Base-by-base conservation (phyloP, 805 yeast genomes). In the Ogataea nakhonphanomensis region DNA sequence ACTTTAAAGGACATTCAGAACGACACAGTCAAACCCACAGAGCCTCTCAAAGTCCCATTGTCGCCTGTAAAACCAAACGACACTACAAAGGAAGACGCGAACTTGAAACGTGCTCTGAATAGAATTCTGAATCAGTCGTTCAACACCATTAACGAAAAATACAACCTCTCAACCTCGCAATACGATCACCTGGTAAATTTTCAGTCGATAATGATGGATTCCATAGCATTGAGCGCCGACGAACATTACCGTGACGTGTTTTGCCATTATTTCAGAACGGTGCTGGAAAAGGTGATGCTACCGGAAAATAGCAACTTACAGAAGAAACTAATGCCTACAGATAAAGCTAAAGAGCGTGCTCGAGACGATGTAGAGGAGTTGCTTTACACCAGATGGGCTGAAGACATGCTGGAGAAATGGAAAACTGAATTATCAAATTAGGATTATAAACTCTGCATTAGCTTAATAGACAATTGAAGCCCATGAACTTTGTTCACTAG, bases 131-230 rank as follows among this genome's bases (percentile, higher is more conserved):
- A 69, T 38, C 73, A 68, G 43, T 64, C 71, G 1, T 68, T 71
- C 46, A 61, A 59, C 41, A 69, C 70, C 50, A 68, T 76, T 44
- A 64, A 69, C 43, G 56, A 69, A 38, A 72, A 70, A 53, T 71
- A 73, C 57, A 77, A 69, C 53, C 65, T 76, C 54, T 69, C 78
- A 43, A 75, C 80, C 12, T 64, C 73, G 44, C 77, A 76, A 54
- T 75, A 76, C 54, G 80, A 70, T 39, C 50, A 50, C 25, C 44
- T 72, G 25, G 72, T 64, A 0, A 50, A 60, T 5, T 66, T 69
- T 47, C 70, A 71, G 51, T 57, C 65, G 1, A 50, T 39, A 2
- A 45, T 70, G 25, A 48, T 67, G 44, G 54, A 60, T 12, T 58
- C 61, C 2, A 33, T 57, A 8, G 48, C 55, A 5, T 10, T 48